These are phyloP conservation scores for Chaetomiaceae sp. DNA, from an alignment of 2,329 filamentous ascomycete genomes.

Conservation along the genomic window DNA sequence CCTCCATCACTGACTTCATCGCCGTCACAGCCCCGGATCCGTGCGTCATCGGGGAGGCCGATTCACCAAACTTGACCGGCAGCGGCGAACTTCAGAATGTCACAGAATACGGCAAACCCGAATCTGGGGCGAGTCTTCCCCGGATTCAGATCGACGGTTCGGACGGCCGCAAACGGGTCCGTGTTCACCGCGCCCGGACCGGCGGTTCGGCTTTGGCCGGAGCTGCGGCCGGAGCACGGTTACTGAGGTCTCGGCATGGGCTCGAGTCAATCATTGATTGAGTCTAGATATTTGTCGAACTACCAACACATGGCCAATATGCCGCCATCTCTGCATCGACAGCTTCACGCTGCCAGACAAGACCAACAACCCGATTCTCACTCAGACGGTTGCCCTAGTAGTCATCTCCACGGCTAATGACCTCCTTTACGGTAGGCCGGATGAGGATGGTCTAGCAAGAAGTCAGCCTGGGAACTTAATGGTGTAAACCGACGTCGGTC, in stretches of 20 bases:
- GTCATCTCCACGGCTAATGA: constrained; percentile 81
- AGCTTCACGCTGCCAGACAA: constrained; percentile 4
- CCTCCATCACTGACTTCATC: not conserved
- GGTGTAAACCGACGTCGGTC: not conserved
- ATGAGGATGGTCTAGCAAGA: constrained; percentile 65
- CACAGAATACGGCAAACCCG: not conserved
- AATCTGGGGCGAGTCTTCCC: not conserved
- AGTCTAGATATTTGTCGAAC: not conserved
- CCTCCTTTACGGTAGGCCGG: constrained; percentile 77
- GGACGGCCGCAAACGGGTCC: not conserved
- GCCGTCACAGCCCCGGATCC: not conserved
- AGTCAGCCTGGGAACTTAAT: not conserved
- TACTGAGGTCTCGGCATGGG: too few relatives aligned
- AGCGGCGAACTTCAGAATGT: not conserved
- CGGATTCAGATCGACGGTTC: not conserved
- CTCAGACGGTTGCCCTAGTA: constrained; percentile 50
- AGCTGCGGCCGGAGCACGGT: not conserved
- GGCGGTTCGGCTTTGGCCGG: not conserved
- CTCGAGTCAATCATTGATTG: not conserved
- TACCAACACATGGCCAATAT: not conserved
- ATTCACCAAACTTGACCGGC: not conserved
- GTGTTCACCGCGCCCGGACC: not conserved
- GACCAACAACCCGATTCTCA: not conserved
- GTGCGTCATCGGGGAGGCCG: constrained; percentile 9
- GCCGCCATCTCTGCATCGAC: not conserved